Base-by-base conservation (phyloP, 192 early-diverging fungal genomes). In the Podila minutissima region DNA sequence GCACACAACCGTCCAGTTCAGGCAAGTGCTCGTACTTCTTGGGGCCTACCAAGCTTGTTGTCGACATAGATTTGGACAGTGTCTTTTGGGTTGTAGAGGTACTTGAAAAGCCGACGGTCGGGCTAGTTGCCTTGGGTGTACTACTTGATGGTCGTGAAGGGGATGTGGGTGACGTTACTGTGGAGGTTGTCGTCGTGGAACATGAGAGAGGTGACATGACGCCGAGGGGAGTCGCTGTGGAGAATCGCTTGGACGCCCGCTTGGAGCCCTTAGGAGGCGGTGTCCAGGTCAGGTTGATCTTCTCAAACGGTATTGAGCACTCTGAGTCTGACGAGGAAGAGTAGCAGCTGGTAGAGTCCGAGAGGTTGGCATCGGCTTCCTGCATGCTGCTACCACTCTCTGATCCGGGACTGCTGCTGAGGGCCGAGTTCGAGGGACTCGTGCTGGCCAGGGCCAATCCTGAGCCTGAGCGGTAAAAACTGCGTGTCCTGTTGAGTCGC, bases 271-370 rank as follows among this genome's bases (percentile, higher is more conserved):
- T 76, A 10, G 74, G 74, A 3, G 74, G 74, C n/a, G 74, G 74
- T 3, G 74, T 76, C 74, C 74, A 76, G 32, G 74, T 76, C 22
- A 76, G 58, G 26, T 76, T 76, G 58, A 76, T 76, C 37, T 76
- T 76, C 60, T 76, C 74, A 46, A 76, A 70, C 20, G 76, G 76
- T 22, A 79, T 79, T 0, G 76, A 79, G 26, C 76, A 72, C 61
- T 79, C 76, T 3, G 76, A 79, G 38, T 79, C 76, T 28, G 76
- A 79, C 19, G 76, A 79, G 10, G 76, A 79, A 0, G 76, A 79
- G 38, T 79, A 79, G 28, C 76, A 71, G 58, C 75, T 72, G 11
- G 69, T 69, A n/a, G 77, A 72, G 22, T 81, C 77, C 26, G 71
- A 81, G 41, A 72, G 62, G 29, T 62, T 72, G 66, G 77, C 71